Evolutionary conservation across 2,329 filamentous ascomycete species (phyloP).

Genomic region (Pseudofabraea citricarpa): DNA sequence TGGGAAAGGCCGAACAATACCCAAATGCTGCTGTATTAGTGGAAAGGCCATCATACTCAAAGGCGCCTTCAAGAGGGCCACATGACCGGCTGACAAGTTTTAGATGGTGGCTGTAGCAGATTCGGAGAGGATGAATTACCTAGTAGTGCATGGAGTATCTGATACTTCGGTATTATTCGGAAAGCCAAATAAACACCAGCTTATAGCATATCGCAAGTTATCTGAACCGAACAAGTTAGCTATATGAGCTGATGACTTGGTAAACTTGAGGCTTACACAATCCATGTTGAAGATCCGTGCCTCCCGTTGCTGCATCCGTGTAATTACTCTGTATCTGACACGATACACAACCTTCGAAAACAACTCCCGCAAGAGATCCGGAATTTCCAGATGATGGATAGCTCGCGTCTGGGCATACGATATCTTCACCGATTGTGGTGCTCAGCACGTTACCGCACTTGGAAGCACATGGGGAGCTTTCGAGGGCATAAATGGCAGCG

Average conservation of each 20-base stretch:
- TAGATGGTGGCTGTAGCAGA: no score
- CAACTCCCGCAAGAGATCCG: constrained; percentile 10
- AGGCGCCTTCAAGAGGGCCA: constrained; percentile 38
- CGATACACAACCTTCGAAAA: constrained; percentile 19
- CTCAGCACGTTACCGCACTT: constrained; percentile 24
- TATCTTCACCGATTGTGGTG: constrained; percentile 17
- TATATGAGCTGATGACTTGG: no score
- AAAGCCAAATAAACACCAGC: constrained; percentile 49
- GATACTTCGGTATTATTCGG: constrained; percentile 36
- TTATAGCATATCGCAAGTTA: constrained; percentile 51
- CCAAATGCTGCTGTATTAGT: constrained; percentile 40
- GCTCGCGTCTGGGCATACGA: constrained; percentile 16
- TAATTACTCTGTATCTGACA: constrained; percentile 40
- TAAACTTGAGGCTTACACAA: no score
- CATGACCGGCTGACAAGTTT: constrained; percentile 53
- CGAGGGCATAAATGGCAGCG: no score
- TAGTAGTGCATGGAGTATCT: constrained; percentile 43
- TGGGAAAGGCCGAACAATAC: constrained; percentile 48
- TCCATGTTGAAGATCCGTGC: constrained; percentile 48
- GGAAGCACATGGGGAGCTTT: constrained; percentile 23
- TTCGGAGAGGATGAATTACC: constrained; percentile 37
- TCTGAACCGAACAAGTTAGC: no score
- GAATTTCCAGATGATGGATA: no score
- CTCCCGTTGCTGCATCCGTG: constrained; percentile 29
- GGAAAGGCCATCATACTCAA: constrained; percentile 46